phyloP scores from a whole-genome alignment of 1,284 basidiomycete genomes.

The Cutaneotrichosporon spelunceum region DNA sequence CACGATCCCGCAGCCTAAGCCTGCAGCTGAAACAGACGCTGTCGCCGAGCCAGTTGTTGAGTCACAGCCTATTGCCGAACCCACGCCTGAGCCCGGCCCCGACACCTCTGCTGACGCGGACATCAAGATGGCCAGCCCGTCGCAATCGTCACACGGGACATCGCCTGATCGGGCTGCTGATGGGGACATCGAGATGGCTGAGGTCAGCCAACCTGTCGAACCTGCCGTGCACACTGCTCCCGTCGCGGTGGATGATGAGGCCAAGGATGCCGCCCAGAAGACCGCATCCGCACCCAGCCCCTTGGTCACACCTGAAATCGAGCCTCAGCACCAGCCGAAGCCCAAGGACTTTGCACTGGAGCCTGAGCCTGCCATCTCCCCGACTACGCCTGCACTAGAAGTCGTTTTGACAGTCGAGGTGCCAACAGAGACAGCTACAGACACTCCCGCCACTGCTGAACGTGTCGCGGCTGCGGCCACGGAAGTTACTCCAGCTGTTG shows the following conservation, averaged over 20 bases:
- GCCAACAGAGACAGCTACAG: neutral
- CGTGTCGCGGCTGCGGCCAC: neutral
- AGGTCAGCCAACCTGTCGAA: neutral
- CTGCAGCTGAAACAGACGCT: neutral
- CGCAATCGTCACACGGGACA: neutral
- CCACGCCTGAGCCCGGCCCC: neutral
- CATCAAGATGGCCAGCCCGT: constrained; percentile 14
- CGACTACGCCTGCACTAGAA: neutral
- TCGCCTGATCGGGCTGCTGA: neutral
- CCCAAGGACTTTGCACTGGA: neutral
- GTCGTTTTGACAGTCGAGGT: neutral
- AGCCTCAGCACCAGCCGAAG: neutral
- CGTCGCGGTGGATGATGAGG: neutral
- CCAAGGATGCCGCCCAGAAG: neutral
- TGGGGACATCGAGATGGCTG: constrained; percentile 14
- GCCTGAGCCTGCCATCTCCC: neutral
- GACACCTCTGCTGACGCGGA: constrained; percentile 1
- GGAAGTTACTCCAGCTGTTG: too few species aligned
- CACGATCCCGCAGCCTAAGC: neutral
- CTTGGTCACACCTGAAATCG: neutral
- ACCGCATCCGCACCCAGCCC: neutral
- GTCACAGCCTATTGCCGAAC: neutral
- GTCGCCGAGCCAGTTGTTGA: neutral
- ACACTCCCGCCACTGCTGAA: neutral
- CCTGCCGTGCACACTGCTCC: neutral